phyloP scores from a whole-genome alignment of 352 stramenopile species.

The Phytophthora pseudosyringae region DNA sequence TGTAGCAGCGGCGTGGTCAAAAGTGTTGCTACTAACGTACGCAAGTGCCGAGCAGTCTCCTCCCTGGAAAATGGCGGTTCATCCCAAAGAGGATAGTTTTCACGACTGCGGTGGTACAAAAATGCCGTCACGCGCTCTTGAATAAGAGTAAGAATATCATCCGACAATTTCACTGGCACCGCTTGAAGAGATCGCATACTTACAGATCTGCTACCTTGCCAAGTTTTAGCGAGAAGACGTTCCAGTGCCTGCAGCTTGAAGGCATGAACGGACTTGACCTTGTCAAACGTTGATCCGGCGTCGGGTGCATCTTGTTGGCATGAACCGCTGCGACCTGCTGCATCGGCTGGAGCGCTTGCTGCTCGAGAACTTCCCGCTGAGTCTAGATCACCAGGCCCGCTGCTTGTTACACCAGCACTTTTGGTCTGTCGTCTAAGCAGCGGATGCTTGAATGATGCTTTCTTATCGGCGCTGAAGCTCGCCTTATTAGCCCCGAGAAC shows the following conservation, averaged over 20 bases:
- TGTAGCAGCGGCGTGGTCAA: constrained; percentile 39
- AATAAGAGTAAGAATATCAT: constrained; percentile 45
- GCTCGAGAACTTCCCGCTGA: constrained; percentile 4
- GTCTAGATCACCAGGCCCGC: background rate
- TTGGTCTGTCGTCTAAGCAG: constrained; percentile 10
- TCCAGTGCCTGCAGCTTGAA: constrained; percentile 74
- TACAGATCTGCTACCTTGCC: constrained; percentile 20
- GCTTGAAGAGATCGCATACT: constrained; percentile 21
- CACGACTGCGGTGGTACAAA: constrained; percentile 59
- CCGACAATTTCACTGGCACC: constrained; percentile 24
- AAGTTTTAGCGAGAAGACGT: constrained; percentile 40
- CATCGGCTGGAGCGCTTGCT: constrained; percentile 17
- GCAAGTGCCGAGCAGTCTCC: constrained; percentile 57
- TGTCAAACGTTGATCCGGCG: constrained; percentile 12
- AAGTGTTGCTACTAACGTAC: constrained; percentile 39
- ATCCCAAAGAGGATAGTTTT: constrained; percentile 70
- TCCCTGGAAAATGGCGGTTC: constrained; percentile 52
- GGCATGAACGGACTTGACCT: constrained; percentile 47
- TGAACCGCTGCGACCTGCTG: constrained; percentile 7
- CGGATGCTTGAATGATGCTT: constrained; percentile 2
- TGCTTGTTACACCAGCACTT: constrained; percentile 21
- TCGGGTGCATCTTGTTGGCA: constrained; percentile 19
- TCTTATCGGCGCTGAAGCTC: constrained; percentile 10
- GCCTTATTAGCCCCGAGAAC: background rate
- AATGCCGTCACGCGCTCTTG: constrained; percentile 62